A percentile compares a stretch with the other conserved stretches of the same genome.
phyloP scores from a whole-genome alignment of 1,284 basidiomycete species.

The Sanghuangporus baumii region DNA sequence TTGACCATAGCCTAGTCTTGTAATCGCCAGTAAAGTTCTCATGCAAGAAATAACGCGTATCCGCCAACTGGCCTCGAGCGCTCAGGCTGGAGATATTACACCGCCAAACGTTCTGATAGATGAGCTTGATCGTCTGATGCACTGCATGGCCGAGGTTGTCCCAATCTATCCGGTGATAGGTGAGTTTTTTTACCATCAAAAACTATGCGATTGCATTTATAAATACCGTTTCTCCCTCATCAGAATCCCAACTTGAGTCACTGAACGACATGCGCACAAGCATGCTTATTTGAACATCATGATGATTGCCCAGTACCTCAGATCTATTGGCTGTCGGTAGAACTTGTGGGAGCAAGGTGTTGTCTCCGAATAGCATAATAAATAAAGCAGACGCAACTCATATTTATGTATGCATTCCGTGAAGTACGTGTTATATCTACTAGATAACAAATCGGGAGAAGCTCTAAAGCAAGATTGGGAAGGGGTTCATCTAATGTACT shows the following conservation, averaged over 20 bases:
- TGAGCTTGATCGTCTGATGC: conserved; percentile 7
- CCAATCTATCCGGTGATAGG: conserved; percentile 11
- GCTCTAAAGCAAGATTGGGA: no score
- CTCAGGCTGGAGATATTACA: neutral
- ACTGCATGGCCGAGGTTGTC: conserved; percentile 1
- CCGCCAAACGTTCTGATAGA: neutral
- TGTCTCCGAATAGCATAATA: no score
- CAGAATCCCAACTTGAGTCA: conserved; percentile 10
- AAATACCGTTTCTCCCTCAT: neutral
- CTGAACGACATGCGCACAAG: conserved; percentile 1
- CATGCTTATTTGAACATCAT: conserved; percentile 1
- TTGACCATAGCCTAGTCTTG: conserved; percentile 4
- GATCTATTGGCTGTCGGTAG: no score
- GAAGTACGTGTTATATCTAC: no score
- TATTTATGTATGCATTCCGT: no score
- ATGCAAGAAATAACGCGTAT: conserved; percentile 12
- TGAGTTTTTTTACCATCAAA: neutral
- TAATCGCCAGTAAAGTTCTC: conserved; percentile 11
- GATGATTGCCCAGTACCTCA: no score
- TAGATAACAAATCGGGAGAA: no score
- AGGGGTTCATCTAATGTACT: no score
- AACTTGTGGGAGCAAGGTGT: no score
- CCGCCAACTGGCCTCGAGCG: neutral
- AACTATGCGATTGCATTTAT: neutral
- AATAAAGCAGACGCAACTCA: no score